phyloP scores from a whole-genome alignment of 2,329 filamentous ascomycete species.

The Aspergillus japonicus region DNA sequence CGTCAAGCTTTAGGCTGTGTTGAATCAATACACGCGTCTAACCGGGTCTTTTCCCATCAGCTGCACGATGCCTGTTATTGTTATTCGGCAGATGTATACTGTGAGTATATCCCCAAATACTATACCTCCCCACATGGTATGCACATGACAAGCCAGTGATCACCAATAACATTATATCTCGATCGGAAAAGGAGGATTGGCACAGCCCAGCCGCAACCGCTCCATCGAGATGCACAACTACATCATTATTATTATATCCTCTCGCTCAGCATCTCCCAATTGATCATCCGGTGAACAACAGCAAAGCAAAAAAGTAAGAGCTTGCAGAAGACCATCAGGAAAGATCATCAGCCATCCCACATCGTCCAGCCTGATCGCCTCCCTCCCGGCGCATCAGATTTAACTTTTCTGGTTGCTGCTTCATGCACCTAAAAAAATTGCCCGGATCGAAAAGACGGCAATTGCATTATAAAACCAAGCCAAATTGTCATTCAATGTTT shows the following conservation, averaged over 20 bases:
- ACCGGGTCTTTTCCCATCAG: too few species aligned
- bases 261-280: not conserved
- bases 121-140: too few species aligned
- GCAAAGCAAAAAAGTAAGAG: not conserved
- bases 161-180: not conserved
- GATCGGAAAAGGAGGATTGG: too few species aligned
- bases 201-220: not conserved
- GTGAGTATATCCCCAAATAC: too few species aligned
- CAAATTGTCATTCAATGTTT: too few species aligned
- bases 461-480: too few species aligned
- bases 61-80: too few species aligned
- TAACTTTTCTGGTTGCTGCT: not conserved
- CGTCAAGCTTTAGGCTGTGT: not conserved
- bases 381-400: not conserved
- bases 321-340: not conserved
- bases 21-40: too few species aligned
- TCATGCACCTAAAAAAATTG: not conserved
- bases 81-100: too few species aligned
- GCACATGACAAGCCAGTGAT: not conserved
- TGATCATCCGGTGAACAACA: not conserved
- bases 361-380: not conserved
- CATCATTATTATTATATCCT: not conserved
- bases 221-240: not conserved
- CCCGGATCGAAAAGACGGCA: not conserved
- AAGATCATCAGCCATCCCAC: not conserved